Percentiles rank a stretch among this genome's conserved stretches.
These are phyloP conservation scores for Rhododendron kiyosumense DNA, from an alignment of 148 eudicot genomes.

Conservation along the genomic window DNA sequence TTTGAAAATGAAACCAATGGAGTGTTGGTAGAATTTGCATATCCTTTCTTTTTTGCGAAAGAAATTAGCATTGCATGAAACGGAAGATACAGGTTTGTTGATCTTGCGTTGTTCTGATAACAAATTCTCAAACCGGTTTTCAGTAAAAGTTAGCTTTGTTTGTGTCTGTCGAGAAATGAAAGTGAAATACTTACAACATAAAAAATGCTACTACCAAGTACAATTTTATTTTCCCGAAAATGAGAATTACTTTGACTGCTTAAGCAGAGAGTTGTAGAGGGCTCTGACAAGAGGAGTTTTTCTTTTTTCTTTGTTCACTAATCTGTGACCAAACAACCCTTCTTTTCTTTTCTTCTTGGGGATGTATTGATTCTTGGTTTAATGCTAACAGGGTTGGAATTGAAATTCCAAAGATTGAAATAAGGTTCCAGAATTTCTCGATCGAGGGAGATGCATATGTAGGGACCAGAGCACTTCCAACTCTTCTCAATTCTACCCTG, in stretches of 20 bases:
- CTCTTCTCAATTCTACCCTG: slow-evolving; percentile 35
- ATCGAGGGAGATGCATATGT: slow-evolving; percentile 40
- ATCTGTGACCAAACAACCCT: neutral
- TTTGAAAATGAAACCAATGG: too few species aligned
- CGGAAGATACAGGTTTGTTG: neutral
- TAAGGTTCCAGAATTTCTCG: slow-evolving; percentile 29
- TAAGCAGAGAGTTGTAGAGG: neutral
- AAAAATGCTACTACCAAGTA: neutral
- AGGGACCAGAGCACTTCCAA: slow-evolving; percentile 46
- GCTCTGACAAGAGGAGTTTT: neutral
- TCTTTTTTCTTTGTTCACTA: neutral
- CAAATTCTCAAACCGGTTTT: neutral
- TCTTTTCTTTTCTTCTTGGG: neutral
- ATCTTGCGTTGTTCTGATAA: neutral
- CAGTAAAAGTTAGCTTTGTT: neutral
- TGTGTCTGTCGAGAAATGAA: neutral
- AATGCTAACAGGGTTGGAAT: slow-evolving; percentile 34
- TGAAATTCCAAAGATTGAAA: slow-evolving; percentile 46
- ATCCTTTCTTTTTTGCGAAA: too few species aligned
- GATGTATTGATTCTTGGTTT: neutral
- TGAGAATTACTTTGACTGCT: neutral
- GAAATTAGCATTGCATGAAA: too few species aligned
- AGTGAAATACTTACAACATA: neutral
- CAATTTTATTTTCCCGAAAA: neutral
- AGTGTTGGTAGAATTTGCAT: too few species aligned